A percentile compares a stretch with the other conserved stretches of the same genome.
These are phyloP conservation scores for Wakefieldia striispora DNA, from an alignment of 768 basidiomycete genomes.

Conservation along the genomic window DNA sequence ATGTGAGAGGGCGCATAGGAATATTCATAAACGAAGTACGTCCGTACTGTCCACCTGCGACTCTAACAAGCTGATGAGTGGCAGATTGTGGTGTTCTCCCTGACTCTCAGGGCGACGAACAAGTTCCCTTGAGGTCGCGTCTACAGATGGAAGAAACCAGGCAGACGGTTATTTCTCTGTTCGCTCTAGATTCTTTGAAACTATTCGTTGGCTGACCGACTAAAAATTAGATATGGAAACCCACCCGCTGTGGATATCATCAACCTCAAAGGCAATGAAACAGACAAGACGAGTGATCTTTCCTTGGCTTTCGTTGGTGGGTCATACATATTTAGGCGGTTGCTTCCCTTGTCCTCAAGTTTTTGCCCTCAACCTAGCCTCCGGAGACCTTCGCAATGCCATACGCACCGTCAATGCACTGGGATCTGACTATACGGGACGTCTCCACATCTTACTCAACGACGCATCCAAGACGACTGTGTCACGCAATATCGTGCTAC, in stretches of 20 bases:
- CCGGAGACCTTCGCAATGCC: slow-evolving; percentile 46
- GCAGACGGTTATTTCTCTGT: slow-evolving; percentile 16
- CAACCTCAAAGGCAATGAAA: slow-evolving; percentile 25
- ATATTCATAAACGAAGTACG: slow-evolving; percentile 35
- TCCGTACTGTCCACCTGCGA: neutral
- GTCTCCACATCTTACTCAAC: slow-evolving; percentile 40
- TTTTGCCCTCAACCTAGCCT: slow-evolving; percentile 26
- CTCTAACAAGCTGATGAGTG: neutral
- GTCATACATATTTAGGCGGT: neutral
- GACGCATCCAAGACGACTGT: slow-evolving; percentile 32
- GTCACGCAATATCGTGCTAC: slow-evolving; percentile 40
- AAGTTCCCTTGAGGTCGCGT: neutral
- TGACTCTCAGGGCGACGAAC: slow-evolving; percentile 4
- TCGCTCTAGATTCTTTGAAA: slow-evolving; percentile 18
- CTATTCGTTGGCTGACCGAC: neutral
- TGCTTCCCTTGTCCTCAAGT: neutral
- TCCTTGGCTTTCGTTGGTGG: slow-evolving; percentile 23
- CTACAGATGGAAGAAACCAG: neutral
- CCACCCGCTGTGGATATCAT: slow-evolving; percentile 30
- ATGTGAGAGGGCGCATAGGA: slow-evolving; percentile 39
- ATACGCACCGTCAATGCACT: slow-evolving; percentile 42
- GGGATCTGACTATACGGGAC: slow-evolving; percentile 38
- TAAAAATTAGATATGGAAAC: slow-evolving; percentile 17
- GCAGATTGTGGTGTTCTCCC: slow-evolving; percentile 15
- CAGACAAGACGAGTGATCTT: slow-evolving; percentile 16